Percentiles rank a stretch among this genome's conserved stretches.
phyloP scores from a whole-genome alignment of 2,329 filamentous ascomycete genomes.

The Fusarium tjaetaba region DNA sequence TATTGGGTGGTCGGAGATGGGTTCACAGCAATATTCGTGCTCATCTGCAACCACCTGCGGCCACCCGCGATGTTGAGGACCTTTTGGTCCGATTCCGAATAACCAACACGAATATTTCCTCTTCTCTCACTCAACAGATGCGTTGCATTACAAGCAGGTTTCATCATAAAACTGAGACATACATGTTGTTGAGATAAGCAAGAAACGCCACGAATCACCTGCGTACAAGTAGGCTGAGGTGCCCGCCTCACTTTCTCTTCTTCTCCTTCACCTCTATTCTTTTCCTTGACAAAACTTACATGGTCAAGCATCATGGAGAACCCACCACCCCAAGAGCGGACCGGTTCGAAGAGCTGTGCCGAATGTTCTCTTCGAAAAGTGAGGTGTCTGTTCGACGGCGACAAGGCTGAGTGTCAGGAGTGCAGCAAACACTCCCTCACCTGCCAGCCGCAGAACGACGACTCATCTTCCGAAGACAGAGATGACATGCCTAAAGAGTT shows the following conservation, averaged over 20 bases:
- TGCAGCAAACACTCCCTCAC: slow-evolving; percentile 55
- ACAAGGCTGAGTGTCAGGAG: slow-evolving; percentile 53
- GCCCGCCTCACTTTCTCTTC: neutral
- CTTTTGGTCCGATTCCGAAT: neutral
- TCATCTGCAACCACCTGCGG: neutral
- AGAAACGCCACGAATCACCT: neutral
- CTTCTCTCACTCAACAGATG: neutral
- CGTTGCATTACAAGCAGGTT: neutral
- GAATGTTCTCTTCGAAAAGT: slow-evolving; percentile 61
- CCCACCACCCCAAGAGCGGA: slow-evolving; percentile 42
- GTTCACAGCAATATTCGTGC: neutral
- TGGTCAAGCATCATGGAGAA: neutral
- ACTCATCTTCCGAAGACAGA: neutral
- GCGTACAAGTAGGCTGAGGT: neutral
- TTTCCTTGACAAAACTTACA: neutral
- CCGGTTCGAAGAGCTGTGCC: slow-evolving; percentile 49
- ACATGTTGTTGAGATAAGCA: neutral
- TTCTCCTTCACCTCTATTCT: neutral
- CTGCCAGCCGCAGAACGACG: slow-evolving; percentile 55
- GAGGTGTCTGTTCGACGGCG: slow-evolving; percentile 54
- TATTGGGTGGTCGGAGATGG: neutral
- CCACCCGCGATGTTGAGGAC: neutral
- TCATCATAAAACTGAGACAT: neutral
- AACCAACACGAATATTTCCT: neutral
- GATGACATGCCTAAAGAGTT: slow-evolving; percentile 1